phyloP scores from a whole-genome alignment of 2,329 filamentous ascomycete species.

The Ascochyta rabiei region DNA sequence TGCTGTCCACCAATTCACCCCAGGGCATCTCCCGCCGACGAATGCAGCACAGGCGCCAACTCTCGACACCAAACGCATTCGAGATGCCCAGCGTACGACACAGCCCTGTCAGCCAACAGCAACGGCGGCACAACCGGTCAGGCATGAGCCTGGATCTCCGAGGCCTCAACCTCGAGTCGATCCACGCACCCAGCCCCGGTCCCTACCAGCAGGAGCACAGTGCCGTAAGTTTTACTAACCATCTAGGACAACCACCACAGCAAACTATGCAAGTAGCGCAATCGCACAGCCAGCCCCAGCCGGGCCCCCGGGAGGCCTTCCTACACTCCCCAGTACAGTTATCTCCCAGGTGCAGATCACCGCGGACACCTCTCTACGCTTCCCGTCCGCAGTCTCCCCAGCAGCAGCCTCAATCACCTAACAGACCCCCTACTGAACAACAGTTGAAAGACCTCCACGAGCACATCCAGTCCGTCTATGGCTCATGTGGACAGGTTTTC shows the following conservation, averaged over 20 bases:
- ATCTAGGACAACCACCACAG: conserved; percentile 66
- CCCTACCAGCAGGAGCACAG: conserved; percentile 58
- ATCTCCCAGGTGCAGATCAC: conserved; percentile 42
- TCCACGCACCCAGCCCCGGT: conserved; percentile 33
- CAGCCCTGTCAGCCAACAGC: conserved; percentile 65
- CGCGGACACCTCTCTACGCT: conserved; percentile 43
- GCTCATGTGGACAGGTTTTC: conserved; percentile 50
- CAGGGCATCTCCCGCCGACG: conserved; percentile 75
- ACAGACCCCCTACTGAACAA: conserved; percentile 47
- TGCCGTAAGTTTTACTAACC: conserved; percentile 63
- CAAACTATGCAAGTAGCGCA: conserved; percentile 89
- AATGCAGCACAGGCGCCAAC: conserved; percentile 82
- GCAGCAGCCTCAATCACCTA: conserved; percentile 41
- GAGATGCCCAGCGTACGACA: conserved; percentile 74
- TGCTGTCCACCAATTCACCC: conserved; percentile 76
- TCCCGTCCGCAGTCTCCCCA: conserved; percentile 41
- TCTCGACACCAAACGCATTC: conserved; percentile 80
- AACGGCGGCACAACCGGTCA: conserved; percentile 68
- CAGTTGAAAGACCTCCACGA: conserved; percentile 51
- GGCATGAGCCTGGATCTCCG: conserved; percentile 80
- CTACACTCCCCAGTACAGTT: conserved; percentile 48
- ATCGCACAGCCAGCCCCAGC: conserved; percentile 83
- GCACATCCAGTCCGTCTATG: conserved; percentile 53
- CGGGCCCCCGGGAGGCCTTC: conserved; percentile 62
- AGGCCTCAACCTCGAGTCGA: conserved; percentile 62